Percentiles rank a stretch among this genome's conserved stretches.
Evolutionary conservation across 2,329 filamentous ascomycete species (phyloP).

Genomic region (Cryphonectria naterciae): DNA sequence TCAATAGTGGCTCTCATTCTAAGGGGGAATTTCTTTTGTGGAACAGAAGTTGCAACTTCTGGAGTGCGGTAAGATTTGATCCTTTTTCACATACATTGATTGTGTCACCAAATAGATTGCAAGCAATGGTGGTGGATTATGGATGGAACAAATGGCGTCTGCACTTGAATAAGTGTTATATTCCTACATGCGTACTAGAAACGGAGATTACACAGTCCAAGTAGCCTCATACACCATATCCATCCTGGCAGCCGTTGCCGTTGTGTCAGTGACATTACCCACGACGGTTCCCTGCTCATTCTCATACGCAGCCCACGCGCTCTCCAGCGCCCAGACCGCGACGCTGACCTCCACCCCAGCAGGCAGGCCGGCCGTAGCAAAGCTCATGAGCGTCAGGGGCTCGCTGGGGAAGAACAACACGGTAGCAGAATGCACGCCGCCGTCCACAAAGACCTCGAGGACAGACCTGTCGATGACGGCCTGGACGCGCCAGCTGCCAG

Average conservation of each 20-base stretch:
- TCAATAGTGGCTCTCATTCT: neutral
- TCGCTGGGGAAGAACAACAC: conserved; percentile 54
- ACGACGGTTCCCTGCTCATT: conserved; percentile 34
- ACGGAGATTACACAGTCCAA: conserved; percentile 1
- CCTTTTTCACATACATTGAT: neutral
- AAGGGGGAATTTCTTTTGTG: neutral
- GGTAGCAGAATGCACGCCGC: conserved; percentile 53
- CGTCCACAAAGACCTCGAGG: conserved; percentile 59
- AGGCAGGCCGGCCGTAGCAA: conserved; percentile 41
- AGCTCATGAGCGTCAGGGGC: conserved; percentile 43
- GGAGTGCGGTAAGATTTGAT: neutral
- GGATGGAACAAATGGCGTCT: no score
- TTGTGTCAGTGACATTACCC: conserved; percentile 33
- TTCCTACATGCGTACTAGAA: neutral
- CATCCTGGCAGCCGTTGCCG: conserved; percentile 22
- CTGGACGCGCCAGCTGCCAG: conserved; percentile 40
- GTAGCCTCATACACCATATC: conserved; percentile 32
- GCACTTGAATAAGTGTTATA: neutral
- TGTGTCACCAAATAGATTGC: no score
- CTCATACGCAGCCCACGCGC: conserved; percentile 40
- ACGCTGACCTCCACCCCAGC: conserved; percentile 42
- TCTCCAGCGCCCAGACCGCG: conserved; percentile 43
- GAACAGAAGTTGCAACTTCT: no score
- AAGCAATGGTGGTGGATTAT: no score
- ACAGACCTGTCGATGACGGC: conserved; percentile 59